Conservation (phyloP, 73 alveolate species). For the Paramecium sonneborni region DNA sequence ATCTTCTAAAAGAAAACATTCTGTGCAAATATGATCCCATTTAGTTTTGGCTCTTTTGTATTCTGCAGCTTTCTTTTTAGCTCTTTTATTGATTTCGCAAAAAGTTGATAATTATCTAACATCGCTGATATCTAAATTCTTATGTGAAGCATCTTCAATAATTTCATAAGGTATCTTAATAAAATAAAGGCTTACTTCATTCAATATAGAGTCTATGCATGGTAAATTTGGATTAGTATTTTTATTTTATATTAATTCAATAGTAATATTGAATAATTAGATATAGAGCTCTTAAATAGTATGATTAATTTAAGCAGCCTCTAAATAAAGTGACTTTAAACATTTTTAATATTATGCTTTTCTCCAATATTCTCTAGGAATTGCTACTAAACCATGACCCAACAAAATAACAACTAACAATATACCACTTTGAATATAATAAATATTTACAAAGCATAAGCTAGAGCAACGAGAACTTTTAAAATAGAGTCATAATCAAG, state of each 20-base stretch:
- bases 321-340: not conserved
- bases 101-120: not conserved
- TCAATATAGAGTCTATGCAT: not conserved
- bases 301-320: not conserved
- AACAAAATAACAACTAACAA: slow-evolving; percentile 54
- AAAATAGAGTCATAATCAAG: slow-evolving; percentile 27
- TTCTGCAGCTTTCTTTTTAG: slow-evolving; percentile 51
- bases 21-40: slow-evolving; percentile 48
- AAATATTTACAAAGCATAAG: slow-evolving; percentile 48
- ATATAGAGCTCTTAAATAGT: not conserved
- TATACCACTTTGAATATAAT: slow-evolving; percentile 33
- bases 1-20: slow-evolving; percentile 35
- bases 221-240: not conserved
- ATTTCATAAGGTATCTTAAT: slow-evolving; percentile 45
- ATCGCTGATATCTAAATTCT: not conserved
- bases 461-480: slow-evolving; percentile 38
- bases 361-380: slow-evolving; percentile 59
- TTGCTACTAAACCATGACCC: slow-evolving; percentile 67
- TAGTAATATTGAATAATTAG: not conserved
- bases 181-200: not conserved
- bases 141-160: slow-evolving; percentile 30
- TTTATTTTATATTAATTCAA: not conserved
- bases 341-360: slow-evolving; percentile 22
- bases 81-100: slow-evolving; percentile 17
- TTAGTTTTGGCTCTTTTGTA: slow-evolving; percentile 56